Evolutionary conservation across 2,329 filamentous ascomycete genomes (phyloP).

Genomic region (Metarhizium rileyi): DNA sequence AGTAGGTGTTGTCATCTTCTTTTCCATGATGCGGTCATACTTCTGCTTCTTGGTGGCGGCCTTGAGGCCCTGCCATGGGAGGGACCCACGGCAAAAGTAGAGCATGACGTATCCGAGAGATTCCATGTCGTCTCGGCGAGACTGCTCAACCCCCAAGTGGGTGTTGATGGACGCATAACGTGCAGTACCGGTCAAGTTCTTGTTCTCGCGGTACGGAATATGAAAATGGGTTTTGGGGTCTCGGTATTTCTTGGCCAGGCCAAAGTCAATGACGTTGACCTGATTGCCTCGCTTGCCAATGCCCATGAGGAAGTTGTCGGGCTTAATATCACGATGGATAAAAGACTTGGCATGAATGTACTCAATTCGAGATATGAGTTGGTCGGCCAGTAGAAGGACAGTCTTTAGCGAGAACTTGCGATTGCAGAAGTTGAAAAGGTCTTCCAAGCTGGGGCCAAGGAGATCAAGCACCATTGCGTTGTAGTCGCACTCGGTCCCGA

Average conservation of each 20-base stretch:
- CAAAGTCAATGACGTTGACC: conserved; percentile 99
- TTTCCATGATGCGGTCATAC: conserved; percentile 99
- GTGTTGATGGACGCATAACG: conserved; percentile 99
- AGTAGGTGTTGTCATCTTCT: conserved; percentile 99
- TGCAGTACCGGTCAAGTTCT: conserved; percentile 97
- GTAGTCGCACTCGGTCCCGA: conserved; percentile 98
- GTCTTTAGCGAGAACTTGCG: conserved; percentile 99
- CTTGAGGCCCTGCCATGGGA: conserved; percentile 98
- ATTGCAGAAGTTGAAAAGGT: conserved; percentile 99
- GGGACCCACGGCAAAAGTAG: conserved; percentile 98
- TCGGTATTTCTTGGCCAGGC: conserved; percentile 98
- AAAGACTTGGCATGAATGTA: conserved; percentile 99
- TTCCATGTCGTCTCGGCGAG: conserved; percentile 98
- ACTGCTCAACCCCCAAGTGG: conserved; percentile 96
- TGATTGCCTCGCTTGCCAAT: conserved; percentile 99
- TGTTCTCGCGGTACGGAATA: conserved; percentile 99
- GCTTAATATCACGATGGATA: conserved; percentile 99
- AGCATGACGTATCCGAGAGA: conserved; percentile 99
- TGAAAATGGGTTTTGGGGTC: conserved; percentile 99
- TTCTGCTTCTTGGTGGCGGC: conserved; percentile 99
- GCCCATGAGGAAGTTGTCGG: conserved; percentile 99
- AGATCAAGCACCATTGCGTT: conserved; percentile 99
- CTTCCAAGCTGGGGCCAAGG: conserved; percentile 88
- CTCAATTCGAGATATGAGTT: conserved; percentile 97
- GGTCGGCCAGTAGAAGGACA: conserved; percentile 88